These are phyloP conservation scores for Taphrina sp. DNA, from an alignment of 1,139 yeast genomes.

Conservation along the genomic window DNA sequence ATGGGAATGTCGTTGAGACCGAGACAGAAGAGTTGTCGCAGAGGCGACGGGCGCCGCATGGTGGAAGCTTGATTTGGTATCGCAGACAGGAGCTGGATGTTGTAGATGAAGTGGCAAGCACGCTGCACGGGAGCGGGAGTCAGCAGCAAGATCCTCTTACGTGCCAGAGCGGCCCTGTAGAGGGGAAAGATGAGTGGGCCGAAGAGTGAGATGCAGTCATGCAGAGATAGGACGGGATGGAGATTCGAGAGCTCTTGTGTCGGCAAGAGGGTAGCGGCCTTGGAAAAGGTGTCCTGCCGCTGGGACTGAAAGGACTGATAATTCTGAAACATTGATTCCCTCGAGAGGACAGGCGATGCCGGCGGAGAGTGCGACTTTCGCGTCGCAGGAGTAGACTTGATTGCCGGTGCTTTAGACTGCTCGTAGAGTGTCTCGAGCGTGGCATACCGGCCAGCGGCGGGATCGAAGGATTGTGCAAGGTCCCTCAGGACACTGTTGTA, in stretches of 20 bases:
- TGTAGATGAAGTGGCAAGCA: constrained; percentile 20
- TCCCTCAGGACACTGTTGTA: constrained; percentile 5
- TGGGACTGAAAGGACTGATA: constrained; percentile 13
- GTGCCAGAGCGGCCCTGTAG: constrained; percentile 11
- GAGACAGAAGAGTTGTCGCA: constrained; percentile 13
- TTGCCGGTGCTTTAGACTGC: too few species aligned
- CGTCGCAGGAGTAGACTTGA: not conserved
- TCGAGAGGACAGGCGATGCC: constrained; percentile 15
- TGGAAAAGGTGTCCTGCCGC: constrained; percentile 3
- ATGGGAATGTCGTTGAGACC: constrained; percentile 7
- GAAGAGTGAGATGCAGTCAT: constrained; percentile 12
- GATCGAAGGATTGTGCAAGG: not conserved
- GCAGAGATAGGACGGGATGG: constrained; percentile 17
- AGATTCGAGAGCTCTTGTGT: constrained; percentile 20
- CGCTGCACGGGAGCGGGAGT: constrained; percentile 15
- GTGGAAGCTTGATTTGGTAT: constrained; percentile 19
- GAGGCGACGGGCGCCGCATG: constrained; percentile 13
- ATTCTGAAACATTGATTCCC: constrained; percentile 1
- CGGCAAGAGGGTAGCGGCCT: constrained; percentile 1
- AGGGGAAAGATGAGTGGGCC: constrained; percentile 18
- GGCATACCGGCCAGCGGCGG: not conserved
- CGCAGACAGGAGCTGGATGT: constrained; percentile 14
- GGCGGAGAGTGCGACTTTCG: constrained; percentile 4
- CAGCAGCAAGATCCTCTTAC: constrained; percentile 6
- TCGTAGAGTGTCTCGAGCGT: constrained; percentile 1